These are phyloP conservation scores for Tillandsia fasciculata DNA, from an alignment of 176 grass and related monocot species.

Conservation along the genomic window DNA sequence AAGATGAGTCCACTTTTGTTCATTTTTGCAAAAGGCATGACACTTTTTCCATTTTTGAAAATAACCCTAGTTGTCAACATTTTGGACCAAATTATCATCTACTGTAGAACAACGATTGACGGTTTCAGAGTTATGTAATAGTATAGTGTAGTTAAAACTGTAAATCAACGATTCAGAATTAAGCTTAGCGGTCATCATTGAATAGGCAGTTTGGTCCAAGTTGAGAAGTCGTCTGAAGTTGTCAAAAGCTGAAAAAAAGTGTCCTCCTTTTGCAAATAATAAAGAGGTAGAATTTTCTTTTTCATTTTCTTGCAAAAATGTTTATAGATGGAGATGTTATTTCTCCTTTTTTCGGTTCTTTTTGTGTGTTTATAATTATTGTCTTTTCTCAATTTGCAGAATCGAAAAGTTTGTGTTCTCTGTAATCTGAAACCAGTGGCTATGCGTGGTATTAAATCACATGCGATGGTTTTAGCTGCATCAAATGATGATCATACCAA, in stretches of 20 bases:
- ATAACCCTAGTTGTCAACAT: too few species aligned
- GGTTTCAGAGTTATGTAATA: neutral
- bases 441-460: constrained; percentile 86
- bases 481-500: constrained; percentile 78
- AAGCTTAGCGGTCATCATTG: too few species aligned
- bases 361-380: constrained; percentile 10
- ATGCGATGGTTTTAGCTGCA: constrained; percentile 95
- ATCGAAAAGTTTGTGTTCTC: constrained; percentile 67
- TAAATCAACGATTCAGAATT: too few species aligned
- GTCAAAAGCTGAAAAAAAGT: too few species aligned
- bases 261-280: too few species aligned
- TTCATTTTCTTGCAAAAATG: too few species aligned
- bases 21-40: neutral
- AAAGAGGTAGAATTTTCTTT: too few species aligned
- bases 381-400: constrained; percentile 29
- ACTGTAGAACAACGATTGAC: neutral
- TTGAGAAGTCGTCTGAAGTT: too few species aligned
- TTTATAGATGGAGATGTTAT: neutral
- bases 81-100: too few species aligned
- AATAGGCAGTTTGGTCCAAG: too few species aligned
- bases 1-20: too few species aligned
- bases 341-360: neutral
- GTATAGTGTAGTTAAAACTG: too few species aligned
- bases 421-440: constrained; percentile 92
- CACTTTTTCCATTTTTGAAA: neutral